Evolutionary conservation across 2,329 filamentous ascomycete species (phyloP), one percentile per base, ranked within the genome.

Genomic region (Volutella citrinella): DNA sequence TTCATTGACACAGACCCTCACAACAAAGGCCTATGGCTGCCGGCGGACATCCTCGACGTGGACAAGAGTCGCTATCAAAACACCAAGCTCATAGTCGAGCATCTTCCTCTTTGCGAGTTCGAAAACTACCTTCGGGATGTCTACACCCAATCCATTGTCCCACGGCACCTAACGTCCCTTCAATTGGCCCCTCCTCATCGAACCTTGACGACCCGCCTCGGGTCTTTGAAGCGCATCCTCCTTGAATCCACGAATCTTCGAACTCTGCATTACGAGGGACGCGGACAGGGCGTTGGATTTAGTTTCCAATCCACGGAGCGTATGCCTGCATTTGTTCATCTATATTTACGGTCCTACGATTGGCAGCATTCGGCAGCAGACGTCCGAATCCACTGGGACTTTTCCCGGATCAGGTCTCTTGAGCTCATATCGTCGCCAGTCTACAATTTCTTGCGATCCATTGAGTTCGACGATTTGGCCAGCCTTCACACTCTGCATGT

Each of bases 261-360:
- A 41, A 60, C 51, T 1, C 55, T 73, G n/a, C 57, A 63, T 32
- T 70, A 70, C 42, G 51, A 61, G 19, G 68, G 70, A 33, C 50
- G 63, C 10, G 68, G 68, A 2, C 66, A 69, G 34, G 68, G 69
- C 5, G 68, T 63, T 11, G 62, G 55, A 27, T 72, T 74, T 43
- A 40, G 39, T 4, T 72, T 74, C 19, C 23, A 33, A 0, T 40
- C 40, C 0, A 52, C 48, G 13, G 69, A 74, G 34, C 56, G 64
- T 10, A 49, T 74, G 16, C 70, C 70, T 2, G 51, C 69, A 0
- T 47, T 74, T 6, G 47, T 45, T 14, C 59, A 67, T 7, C 52
- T 74, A 5, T 52, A 48, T 2, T 51, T 75, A 22, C 61, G 60
- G 30, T 70, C 66, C 3, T 74, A 75, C 42, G 65, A 73, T 52